Evolutionary conservation across 768 basidiomycete species (phyloP), one percentile per base, ranked within the genome.

Genomic region (Lentinula edodes): DNA sequence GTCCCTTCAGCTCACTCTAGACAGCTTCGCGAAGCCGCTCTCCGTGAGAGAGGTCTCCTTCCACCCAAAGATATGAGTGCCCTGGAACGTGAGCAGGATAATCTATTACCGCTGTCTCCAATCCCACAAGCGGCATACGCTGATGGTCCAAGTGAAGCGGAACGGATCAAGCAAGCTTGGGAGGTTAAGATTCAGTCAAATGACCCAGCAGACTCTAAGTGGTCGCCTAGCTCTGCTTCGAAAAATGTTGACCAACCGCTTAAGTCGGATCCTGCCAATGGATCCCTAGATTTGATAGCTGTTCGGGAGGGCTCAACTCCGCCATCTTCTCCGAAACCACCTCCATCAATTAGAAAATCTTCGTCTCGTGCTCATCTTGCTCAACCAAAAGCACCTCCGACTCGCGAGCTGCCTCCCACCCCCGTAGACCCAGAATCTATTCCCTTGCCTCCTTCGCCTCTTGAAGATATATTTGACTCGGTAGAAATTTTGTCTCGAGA

Each of bases 31-130:
- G 81, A 85, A 51, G 85, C 83, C 3, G 86, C 86, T 1, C 76
- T 88, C 20, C 80, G 86, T 12, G 85, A 80, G 65, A 80, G 85
- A 36, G 86, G 86, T 0, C 73, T 88, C 42, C 73, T 83, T 2
- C 85, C 87, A 23, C 78, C 81, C 8, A 80, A 71, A 65, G 78
- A 71, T 70, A 76, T 78, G 56, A 81, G 71, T 71, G 73, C 67
- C 28, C 75, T 71, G 68, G 81, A 77, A 64, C 73, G 57, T 50
- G 70, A 76, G 62, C 73, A 69, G 46, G 75, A 77, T 69, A 68
- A 39, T 7, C 68, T 81, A 8, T 78, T 78, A 5, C 66, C 77
- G n/a, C 65, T 78, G 16, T 48, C 48, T 20, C 52, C 68, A 5
- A 52, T 62, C 5, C 64, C 54, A 5, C 57, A 63, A 7, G 43